Percentiles rank a stretch among this genome's conserved stretches.
These are phyloP conservation scores for Erythrophleum ivorense DNA, from an alignment of 331 rosid species.

Conservation along the genomic window DNA sequence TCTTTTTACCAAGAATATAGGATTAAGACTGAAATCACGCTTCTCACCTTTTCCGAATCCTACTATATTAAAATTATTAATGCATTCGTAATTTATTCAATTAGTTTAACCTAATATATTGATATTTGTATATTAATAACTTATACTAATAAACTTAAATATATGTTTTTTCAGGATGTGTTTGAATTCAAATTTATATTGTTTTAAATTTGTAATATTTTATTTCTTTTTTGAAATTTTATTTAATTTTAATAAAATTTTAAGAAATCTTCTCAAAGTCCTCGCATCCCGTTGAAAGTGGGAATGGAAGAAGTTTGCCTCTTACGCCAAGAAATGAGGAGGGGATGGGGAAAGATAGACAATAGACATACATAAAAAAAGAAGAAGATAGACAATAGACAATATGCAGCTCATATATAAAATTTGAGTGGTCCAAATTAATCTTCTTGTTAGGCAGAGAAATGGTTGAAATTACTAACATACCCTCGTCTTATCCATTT, in stretches of 20 bases:
- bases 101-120: too few relatives aligned
- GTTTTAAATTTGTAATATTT: background rate
- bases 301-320: background rate
- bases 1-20: too few relatives aligned
- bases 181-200: background rate
- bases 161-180: too few relatives aligned
- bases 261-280: too few relatives aligned
- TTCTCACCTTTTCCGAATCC: too few relatives aligned
- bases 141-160: too few relatives aligned
- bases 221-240: background rate
- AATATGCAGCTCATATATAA: constrained; percentile 21
- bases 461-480: background rate
- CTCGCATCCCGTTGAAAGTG: too few relatives aligned
- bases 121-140: too few relatives aligned
- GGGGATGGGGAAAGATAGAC: background rate
- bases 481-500: background rate
- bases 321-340: background rate
- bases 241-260: too few relatives aligned
- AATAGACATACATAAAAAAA: background rate
- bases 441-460: constrained; percentile 35
- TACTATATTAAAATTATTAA: too few relatives aligned
- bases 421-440: background rate
- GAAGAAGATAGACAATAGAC: background rate
- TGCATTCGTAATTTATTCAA: too few relatives aligned
- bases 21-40: too few relatives aligned